Conservation (phyloP, 768 basidiomycete genomes). For the Termitomyces sp. region DNA sequence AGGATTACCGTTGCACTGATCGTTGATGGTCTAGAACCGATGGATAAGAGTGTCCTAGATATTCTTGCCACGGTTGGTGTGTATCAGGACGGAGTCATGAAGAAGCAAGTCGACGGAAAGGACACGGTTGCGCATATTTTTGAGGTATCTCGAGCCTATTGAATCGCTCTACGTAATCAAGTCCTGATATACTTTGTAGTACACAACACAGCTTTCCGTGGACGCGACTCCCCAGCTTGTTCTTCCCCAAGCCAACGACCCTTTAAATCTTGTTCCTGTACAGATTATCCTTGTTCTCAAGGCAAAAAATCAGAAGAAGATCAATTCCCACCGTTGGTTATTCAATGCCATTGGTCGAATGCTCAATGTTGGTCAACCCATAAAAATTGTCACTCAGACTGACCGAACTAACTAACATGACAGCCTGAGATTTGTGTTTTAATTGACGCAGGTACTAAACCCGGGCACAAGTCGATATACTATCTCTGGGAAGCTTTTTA, state of each 20-base stretch:
- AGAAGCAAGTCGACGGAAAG: slow-evolving; percentile 85
- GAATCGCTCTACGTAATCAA: background rate
- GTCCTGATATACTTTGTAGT: slow-evolving; percentile 40
- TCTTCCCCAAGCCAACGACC: slow-evolving; percentile 83
- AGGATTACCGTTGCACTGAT: slow-evolving; percentile 87
- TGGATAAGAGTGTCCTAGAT: slow-evolving; percentile 94
- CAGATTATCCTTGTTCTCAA: slow-evolving; percentile 90
- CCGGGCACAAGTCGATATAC: slow-evolving; percentile 93
- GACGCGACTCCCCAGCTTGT: slow-evolving; percentile 88
- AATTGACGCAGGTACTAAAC: slow-evolving; percentile 94
- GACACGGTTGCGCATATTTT: slow-evolving; percentile 93
- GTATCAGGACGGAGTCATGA: slow-evolving; percentile 94
- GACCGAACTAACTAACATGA: background rate
- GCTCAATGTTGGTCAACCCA: slow-evolving; percentile 48
- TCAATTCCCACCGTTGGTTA: slow-evolving; percentile 92
- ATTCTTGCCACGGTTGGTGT: slow-evolving; percentile 85
- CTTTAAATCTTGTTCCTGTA: slow-evolving; percentile 90
- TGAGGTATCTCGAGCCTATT: slow-evolving; percentile 47
- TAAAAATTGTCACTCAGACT: background rate
- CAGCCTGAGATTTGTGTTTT: slow-evolving; percentile 91
- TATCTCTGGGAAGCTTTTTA: slow-evolving; percentile 94
- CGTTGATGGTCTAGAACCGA: slow-evolving; percentile 87
- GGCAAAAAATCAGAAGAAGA: slow-evolving; percentile 94
- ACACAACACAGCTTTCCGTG: slow-evolving; percentile 94
- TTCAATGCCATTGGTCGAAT: slow-evolving; percentile 90